phyloP scores from a whole-genome alignment of 1,284 basidiomycete species.

The Bondarzewia mesenterica region DNA sequence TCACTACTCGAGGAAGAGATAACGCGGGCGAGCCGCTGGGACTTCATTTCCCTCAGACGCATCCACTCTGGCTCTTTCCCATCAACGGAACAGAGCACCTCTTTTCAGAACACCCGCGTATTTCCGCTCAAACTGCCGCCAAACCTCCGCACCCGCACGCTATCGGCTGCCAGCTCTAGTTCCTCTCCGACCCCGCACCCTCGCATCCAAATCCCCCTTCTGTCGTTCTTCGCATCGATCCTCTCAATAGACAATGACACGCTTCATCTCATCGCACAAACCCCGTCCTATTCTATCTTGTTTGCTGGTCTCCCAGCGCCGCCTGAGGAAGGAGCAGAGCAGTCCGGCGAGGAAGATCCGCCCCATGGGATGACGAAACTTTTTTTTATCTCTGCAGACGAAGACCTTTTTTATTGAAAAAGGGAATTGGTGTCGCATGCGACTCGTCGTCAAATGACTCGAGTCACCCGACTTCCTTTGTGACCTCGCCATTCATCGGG shows the following conservation, averaged over 20 bases:
- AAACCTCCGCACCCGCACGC: slow-evolving; percentile 10
- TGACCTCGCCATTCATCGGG: background rate
- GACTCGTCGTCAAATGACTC: slow-evolving; percentile 3
- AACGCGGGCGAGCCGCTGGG: slow-evolving; percentile 16
- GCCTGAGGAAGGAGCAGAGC: background rate
- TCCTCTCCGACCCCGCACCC: slow-evolving; percentile 16
- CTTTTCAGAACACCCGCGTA: background rate
- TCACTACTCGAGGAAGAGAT: slow-evolving; percentile 20
- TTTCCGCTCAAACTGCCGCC: background rate
- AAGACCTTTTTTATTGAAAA: background rate
- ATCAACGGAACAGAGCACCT: background rate
- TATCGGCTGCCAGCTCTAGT: slow-evolving; percentile 12
- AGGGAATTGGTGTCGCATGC: slow-evolving; percentile 5
- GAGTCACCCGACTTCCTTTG: slow-evolving; percentile 1
- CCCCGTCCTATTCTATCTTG: slow-evolving; percentile 21
- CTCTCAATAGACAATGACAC: slow-evolving; percentile 27
- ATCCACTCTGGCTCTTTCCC: slow-evolving; percentile 1
- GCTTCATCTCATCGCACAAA: slow-evolving; percentile 22
- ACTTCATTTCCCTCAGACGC: slow-evolving; percentile 10
- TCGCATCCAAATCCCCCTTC: slow-evolving; percentile 22
- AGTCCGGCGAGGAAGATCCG: background rate
- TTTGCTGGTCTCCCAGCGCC: slow-evolving; percentile 22
- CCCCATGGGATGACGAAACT: background rate
- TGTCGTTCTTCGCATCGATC: slow-evolving; percentile 24
- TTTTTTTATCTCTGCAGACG: slow-evolving; percentile 1